phyloP scores from a whole-genome alignment of 2,329 filamentous ascomycete species.

The Penicillium capsulatum region DNA sequence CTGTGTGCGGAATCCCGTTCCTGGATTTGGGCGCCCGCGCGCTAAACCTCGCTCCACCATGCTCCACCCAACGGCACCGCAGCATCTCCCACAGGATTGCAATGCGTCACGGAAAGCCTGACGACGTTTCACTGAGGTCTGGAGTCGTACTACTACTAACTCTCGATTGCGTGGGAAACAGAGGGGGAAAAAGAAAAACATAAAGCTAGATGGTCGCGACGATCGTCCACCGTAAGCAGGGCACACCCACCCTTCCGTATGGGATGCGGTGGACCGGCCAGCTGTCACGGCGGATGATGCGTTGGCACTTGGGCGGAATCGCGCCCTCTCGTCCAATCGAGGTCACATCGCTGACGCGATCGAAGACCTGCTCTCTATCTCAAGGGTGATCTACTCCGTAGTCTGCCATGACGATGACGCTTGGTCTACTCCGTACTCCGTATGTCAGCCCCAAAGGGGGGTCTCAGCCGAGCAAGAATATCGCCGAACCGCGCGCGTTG shows the following conservation, averaged over 20 bases:
- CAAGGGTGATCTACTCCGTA: not conserved
- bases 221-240: no score
- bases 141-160: no score
- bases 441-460: no score
- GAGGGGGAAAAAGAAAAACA: no score
- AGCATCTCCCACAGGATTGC: not conserved
- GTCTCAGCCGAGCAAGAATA: not conserved
- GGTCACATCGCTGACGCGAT: not conserved
- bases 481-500: constrained; percentile 3
- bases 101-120: not conserved
- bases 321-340: constrained; percentile 13
- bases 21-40: not conserved
- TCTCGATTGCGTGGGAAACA: no score
- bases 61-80: constrained; percentile 8
- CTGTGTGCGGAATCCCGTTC: not conserved
- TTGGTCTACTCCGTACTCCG: no score
- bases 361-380: no score
- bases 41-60: not conserved
- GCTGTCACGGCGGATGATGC: constrained; percentile 19
- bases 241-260: not conserved
- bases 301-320: constrained; percentile 11
- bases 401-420: no score
- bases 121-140: not conserved
- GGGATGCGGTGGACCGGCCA: constrained; percentile 8
- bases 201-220: no score